Base-by-base conservation (phyloP, 768 basidiomycete genomes). In the Agrocybe chaxingu region DNA sequence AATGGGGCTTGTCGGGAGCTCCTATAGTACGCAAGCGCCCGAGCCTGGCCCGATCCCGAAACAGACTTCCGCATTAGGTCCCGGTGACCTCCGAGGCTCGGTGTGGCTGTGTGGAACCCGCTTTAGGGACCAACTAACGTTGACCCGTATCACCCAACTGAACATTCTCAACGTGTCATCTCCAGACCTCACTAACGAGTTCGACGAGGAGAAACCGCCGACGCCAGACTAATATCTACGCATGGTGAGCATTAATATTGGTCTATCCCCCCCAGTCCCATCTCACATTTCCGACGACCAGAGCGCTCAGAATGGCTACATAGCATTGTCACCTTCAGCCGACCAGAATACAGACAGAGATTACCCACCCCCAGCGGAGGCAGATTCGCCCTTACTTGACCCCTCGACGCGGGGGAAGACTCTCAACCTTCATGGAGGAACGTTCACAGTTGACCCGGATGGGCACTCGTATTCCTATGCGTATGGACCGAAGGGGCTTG, bases 401-500 rank as follows among this genome's bases (percentile, higher is more conserved):
- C n/a, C 30, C 10, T 39, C 10, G 39, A 48, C 36, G 9, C 24
- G 43, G 51, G 30, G 39, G 8, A 47, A 53, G 13, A 60, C 57
- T 6, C 38, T 60, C n/a, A 45, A 59, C 19, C 41, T 62, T 10
- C 46, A 60, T 47, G 59, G 58, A 46, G 73, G 75, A 42, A 64
- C 64, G 0, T 63, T 78, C 46, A 66, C 62, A 0, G 47, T 76
- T 10, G 56, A 69, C 33, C 39, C 62, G 3, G 70, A 75, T 49
- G 69, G 68, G 6, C 62, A 62, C 30, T 60, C 70, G 1, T 89
- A 89, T 60, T 78, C 77, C 24, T 91, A 89, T 60, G 74, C 77
- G 8, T 91, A 90, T 58, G 89, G 89, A 5, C 87, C 88, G 1
- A 69, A 66, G n/a, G 88, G 89, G 1, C 56, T 89, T 8, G 57